These are phyloP conservation scores for Cryptosporidium muris DNA, from an alignment of 169 alveolate genomes.

Conservation along the genomic window DNA sequence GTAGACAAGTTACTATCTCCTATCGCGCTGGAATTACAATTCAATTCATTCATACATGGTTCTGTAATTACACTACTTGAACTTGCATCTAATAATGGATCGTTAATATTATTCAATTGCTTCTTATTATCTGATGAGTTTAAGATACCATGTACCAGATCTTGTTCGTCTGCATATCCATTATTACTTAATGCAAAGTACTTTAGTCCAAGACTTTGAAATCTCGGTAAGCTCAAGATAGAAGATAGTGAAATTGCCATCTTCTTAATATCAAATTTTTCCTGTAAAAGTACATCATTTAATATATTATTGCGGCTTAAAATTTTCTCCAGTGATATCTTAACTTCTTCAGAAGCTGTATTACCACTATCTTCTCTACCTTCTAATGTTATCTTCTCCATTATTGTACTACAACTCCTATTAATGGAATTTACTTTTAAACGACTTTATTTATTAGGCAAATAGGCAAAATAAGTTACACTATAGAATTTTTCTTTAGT, in stretches of 20 bases:
- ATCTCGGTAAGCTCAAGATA: neutral
- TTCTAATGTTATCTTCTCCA: too few relatives aligned
- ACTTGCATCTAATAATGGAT: neutral
- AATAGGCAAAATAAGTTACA: too few relatives aligned
- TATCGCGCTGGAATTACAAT: too few relatives aligned
- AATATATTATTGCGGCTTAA: conserved; percentile 37
- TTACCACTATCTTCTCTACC: too few relatives aligned
- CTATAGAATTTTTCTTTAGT: too few relatives aligned
- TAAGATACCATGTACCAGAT: too few relatives aligned
- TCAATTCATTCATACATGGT: neutral
- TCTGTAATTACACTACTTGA: neutral
- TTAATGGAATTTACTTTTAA: too few relatives aligned
- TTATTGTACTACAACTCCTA: too few relatives aligned
- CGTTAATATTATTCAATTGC: neutral
- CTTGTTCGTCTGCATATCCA: too few relatives aligned
- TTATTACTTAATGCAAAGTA: too few relatives aligned
- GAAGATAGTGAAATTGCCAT: conserved; percentile 35
- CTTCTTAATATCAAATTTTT: neutral
- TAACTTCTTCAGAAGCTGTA: neutral
- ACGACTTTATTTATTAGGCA: too few relatives aligned
- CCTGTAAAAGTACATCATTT: conserved; percentile 11
- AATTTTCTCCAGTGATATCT: conserved; percentile 8
- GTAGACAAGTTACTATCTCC: too few relatives aligned
- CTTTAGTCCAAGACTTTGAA: neutral
- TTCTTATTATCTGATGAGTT: neutral